phyloP scores from a whole-genome alignment of 345 rosid species.

The Excoecaria cochinchinensis region DNA sequence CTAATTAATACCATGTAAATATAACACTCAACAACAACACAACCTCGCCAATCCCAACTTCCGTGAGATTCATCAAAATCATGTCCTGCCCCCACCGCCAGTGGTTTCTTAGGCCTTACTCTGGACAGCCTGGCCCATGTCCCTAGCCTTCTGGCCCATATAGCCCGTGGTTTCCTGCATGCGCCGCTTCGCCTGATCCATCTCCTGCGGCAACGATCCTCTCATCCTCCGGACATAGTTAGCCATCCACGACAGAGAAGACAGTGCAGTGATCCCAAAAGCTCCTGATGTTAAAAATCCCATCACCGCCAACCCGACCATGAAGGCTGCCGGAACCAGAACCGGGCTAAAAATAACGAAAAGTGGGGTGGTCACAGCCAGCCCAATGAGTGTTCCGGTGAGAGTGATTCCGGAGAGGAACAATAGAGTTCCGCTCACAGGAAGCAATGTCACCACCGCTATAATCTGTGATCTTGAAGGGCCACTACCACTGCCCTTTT shows the following conservation, averaged over 20 bases:
- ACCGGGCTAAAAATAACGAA: constrained; percentile 77
- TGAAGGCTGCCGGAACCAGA: constrained; percentile 64
- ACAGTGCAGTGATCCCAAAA: constrained; percentile 66
- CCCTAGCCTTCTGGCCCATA: constrained; percentile 68
- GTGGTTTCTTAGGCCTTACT: constrained; percentile 47
- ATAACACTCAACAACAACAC: neutral
- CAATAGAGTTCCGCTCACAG: constrained; percentile 60
- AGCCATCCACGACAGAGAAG: constrained; percentile 59
- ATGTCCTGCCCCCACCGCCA: neutral
- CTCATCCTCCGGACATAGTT: constrained; percentile 34
- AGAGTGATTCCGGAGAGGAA: constrained; percentile 64
- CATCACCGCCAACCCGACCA: constrained; percentile 48
- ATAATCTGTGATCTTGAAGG: constrained; percentile 45
- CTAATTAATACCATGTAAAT: neutral
- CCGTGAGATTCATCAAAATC: neutral
- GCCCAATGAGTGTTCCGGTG: constrained; percentile 60
- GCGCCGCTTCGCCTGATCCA: constrained; percentile 52
- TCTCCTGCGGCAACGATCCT: constrained; percentile 37
- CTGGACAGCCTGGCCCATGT: constrained; percentile 58
- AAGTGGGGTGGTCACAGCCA: constrained; percentile 55
- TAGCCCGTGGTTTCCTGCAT: constrained; percentile 42
- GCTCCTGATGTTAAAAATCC: constrained; percentile 70
- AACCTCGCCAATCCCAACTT: neutral
- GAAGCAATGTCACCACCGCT: constrained; percentile 50
- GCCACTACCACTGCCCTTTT: constrained; percentile 1